Evolutionary conservation across 345 rosid genomes (phyloP).

Genomic region (Litchi chinensis): DNA sequence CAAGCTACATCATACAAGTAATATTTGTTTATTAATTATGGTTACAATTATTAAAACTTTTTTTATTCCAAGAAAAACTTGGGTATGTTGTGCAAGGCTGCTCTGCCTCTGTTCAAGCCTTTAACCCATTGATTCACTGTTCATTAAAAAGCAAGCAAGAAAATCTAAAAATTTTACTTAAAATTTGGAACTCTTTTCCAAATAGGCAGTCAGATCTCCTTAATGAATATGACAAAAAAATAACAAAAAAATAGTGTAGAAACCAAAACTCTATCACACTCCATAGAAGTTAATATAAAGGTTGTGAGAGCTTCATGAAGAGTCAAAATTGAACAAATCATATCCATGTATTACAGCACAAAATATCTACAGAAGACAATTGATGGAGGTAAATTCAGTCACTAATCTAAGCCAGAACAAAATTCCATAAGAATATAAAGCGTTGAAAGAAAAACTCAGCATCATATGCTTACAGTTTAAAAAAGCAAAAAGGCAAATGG

Average conservation of each 20-base stretch:
- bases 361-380: background rate
- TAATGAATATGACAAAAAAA: background rate
- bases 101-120: background rate
- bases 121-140: background rate
- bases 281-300: background rate
- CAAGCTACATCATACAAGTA: too few relatives aligned
- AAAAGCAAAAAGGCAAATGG: background rate
- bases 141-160: background rate
- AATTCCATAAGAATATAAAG: constrained; percentile 7
- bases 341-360: constrained; percentile 7
- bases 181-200: background rate
- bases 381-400: background rate
- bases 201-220: background rate
- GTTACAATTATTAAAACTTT: too few relatives aligned
- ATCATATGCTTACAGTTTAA: background rate
- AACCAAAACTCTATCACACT: background rate
- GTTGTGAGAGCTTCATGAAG: background rate
- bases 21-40: too few relatives aligned
- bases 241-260: background rate
- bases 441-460: background rate
- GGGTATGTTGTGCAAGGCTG: too few relatives aligned
- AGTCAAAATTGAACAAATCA: constrained; percentile 1
- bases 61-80: too few relatives aligned
- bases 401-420: background rate
- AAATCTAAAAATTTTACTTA: background rate